phyloP scores from a whole-genome alignment of 2,329 filamentous ascomycete species.

The Aspergillus fumigatiaffinis region DNA sequence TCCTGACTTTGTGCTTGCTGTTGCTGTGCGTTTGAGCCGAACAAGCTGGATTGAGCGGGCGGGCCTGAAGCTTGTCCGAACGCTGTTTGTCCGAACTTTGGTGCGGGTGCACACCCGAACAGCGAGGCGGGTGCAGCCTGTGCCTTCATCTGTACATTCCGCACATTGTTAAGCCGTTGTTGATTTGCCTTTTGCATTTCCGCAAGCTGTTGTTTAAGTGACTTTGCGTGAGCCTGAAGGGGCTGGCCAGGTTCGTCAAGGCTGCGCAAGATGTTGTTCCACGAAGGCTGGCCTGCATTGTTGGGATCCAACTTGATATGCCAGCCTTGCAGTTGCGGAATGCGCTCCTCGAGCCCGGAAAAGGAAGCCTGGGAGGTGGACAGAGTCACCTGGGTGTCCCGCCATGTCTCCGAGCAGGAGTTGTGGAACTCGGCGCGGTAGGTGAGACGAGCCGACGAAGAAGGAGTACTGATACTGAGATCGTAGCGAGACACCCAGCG shows the following conservation, averaged over 20 bases:
- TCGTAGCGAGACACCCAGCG: slow-evolving; percentile 62
- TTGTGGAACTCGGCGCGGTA: slow-evolving; percentile 64
- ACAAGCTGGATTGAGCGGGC: neutral
- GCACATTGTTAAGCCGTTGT: neutral
- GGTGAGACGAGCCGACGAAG: slow-evolving; percentile 50
- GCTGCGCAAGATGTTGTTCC: slow-evolving; percentile 15
- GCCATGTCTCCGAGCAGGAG: slow-evolving; percentile 61
- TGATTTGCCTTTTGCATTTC: neutral
- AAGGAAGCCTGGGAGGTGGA: slow-evolving; percentile 62
- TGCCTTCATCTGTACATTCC: neutral
- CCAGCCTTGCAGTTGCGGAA: slow-evolving; percentile 57
- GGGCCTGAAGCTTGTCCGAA: too few species aligned
- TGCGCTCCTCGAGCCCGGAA: slow-evolving; percentile 51
- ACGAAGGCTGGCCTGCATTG: slow-evolving; percentile 22
- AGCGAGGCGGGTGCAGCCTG: neutral
- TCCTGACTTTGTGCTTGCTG: neutral
- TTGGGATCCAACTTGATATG: slow-evolving; percentile 45
- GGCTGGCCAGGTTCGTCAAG: slow-evolving; percentile 2
- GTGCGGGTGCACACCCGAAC: neutral
- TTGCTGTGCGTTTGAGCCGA: neutral
- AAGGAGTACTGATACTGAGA: slow-evolving; percentile 56
- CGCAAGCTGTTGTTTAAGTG: neutral
- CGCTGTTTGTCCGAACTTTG: too few species aligned
- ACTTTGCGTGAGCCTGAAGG: neutral
- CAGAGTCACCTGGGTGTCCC: slow-evolving; percentile 55